Base-by-base conservation (phyloP, 352 stramenopile genomes). In the Halophytophthora polymorphica region DNA sequence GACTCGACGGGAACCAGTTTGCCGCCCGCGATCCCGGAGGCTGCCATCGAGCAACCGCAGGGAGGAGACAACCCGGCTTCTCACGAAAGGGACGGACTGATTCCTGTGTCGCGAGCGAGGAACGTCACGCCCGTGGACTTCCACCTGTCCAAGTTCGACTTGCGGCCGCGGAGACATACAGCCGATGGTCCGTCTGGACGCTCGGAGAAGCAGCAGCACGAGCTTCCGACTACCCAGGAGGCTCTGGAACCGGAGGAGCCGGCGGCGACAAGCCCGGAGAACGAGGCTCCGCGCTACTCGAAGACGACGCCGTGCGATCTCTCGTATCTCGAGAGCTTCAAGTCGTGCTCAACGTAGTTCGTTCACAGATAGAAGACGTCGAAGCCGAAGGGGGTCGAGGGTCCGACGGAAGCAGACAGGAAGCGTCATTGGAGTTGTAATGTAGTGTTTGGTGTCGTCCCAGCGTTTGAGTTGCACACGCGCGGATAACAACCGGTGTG, bases 101-200 rank as follows among this genome's bases (percentile, higher is more conserved):
- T 43, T 33, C 15, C 22, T 19, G 51, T 62, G 44, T 50, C 46
- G 47, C 22, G 22, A 40, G 57, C 58, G 44, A 49, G 51, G n/a
- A 48, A 43, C 12, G 37, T 31, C 2, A 31, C 57, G 21, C 45
- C 46, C 25, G 47, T 64, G 17, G 58, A 71, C 39, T 71, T 71
- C 45, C 58, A 67, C 28, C 36, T 71, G 38, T 71, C 62, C 18
- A 70, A 36, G 33, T 70, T 70, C 29, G 31, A 66, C 29, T 47
- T 67, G 22, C 66, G 48, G 45, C 42, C 53, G 15, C 52, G 23
- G 25, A 41, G 41, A 50, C 47, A 40, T 7, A 55, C 17, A 23
- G 33, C 28, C 1, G 45, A 58, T 7, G 21, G 34, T 11, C 40
- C 45, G 45, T 29, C 40, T 50, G 35, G n/a, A 56, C 56, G 23